Evolutionary conservation across 2,329 filamentous ascomycete genomes (phyloP).

Genomic region (Diaporthe batatas): DNA sequence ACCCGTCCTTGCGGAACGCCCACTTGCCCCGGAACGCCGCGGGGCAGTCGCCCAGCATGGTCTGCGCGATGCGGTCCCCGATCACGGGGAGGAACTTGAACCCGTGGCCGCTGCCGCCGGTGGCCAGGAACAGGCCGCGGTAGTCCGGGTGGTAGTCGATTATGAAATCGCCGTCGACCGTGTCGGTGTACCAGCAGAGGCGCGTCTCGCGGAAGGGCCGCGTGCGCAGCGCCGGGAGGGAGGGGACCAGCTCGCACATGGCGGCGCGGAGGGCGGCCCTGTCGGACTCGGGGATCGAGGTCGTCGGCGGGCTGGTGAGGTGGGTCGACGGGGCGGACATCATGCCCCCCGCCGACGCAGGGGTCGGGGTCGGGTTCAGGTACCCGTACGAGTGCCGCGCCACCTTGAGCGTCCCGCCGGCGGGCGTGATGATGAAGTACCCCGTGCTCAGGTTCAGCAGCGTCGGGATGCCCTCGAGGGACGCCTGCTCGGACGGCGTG

Average conservation of each 20-base stretch:
- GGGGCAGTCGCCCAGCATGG: conserved; percentile 61
- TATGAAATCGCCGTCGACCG: conserved; percentile 78
- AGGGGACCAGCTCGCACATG: conserved; percentile 73
- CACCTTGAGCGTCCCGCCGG: conserved; percentile 73
- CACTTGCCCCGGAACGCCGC: conserved; percentile 69
- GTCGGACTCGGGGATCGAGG: conserved; percentile 70
- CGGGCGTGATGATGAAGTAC: conserved; percentile 81
- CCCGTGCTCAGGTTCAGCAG: conserved; percentile 79
- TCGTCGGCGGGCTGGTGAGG: conserved; percentile 58
- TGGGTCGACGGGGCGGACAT: conserved; percentile 61
- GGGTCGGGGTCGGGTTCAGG: conserved; percentile 59
- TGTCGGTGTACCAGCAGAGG: conserved; percentile 84
- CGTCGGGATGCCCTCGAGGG: conserved; percentile 76
- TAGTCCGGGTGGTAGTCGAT: conserved; percentile 76
- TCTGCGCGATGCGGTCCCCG: conserved; percentile 72
- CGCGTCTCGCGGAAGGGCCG: conserved; percentile 73
- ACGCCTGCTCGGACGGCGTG: conserved; percentile 76
- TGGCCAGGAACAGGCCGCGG: conserved; percentile 70
- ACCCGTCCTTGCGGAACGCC: conserved; percentile 72
- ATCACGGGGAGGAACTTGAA: conserved; percentile 79
- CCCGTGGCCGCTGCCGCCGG: conserved; percentile 74
- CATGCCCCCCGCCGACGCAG: conserved; percentile 6
- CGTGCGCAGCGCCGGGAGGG: conserved; percentile 65
- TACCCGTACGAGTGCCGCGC: conserved; percentile 80
- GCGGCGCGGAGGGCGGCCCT: conserved; percentile 72